Base-by-base conservation (phyloP, 768 basidiomycete species). In the Aureoboletus auriporus region DNA sequence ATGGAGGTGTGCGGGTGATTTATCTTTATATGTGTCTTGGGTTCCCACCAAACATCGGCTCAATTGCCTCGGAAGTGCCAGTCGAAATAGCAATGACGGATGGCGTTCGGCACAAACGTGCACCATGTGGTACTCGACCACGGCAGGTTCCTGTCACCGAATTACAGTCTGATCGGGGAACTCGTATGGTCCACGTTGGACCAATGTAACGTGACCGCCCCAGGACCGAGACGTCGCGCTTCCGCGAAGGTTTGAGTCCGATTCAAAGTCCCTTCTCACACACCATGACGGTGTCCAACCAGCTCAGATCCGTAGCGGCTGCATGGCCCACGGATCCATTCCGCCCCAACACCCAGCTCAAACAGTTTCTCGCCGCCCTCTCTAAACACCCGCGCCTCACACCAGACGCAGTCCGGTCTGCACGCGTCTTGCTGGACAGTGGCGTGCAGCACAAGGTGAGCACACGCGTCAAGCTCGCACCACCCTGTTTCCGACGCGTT, bases 291-390 rank as follows among this genome's bases (percentile, higher is more conserved):
- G 46, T 58, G 27, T 61, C 66, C 46, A 74, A 72, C 51, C 62
- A 78, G 58, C 73, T 89, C 53, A 67, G 65, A 36, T 58, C 66
- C 9, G 76, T 89, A 42, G 85, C 84, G 1, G 67, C 75, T 37
- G 63, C 74, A 34, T 92, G 89, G 86, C 75, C 78, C 13, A 68
- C 66, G 11, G 89, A 92, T 57, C 86, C 86, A 0, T 86, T 91
- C 62, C 77, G 89, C 3, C 87, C 86, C 1, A 83, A 86, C 52
- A 60, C 90, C 8, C 89, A 91, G 68, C 74, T 90, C 29, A 78
- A 77, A 53, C 75, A 65, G 1, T 82, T 90, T 55, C 71, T 90
- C 33, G 65, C 73, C 27, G 81, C 84, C 0, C 73, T 90, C 49
- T 73, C 86, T 1, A 69, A 74, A 0, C 88, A 90, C 57, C 89